Base-by-base conservation (phyloP, 2,329 filamentous ascomycete genomes). In the Stagonosporopsis rhizophila region DNA sequence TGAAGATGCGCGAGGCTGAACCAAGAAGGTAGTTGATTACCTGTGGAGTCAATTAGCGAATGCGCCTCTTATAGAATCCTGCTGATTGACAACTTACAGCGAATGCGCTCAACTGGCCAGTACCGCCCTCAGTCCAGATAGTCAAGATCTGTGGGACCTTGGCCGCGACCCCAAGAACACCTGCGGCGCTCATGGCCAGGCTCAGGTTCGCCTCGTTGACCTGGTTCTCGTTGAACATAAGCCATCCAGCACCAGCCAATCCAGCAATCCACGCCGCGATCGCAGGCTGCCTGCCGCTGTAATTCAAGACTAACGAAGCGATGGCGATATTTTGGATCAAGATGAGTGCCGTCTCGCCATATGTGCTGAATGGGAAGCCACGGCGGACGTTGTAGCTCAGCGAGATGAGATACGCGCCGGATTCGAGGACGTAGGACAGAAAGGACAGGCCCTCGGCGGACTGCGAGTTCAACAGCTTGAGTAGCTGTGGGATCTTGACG, bases 21-120 rank as follows among this genome's bases (percentile, higher is more conserved):
- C 96, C 95, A 67, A 88, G 83, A 70, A 99, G 91, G 79, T 96
- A 99, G 83, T 97, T 98, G 85, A 99, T 96, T 67, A 99, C 92
- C 93, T 97, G 69, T 44, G 20, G 11, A 30, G 5, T 37, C 19
- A 25, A 47, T 50, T 49, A 53, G 50, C 34, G 15, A 23, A 6
- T 32, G 44, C 14, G 11, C 7, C 3, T 17, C 4, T 20, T 2
- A 27, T 6, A 2, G 23, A n/a, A n/a, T 2, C 19, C 20, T 38
- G 9, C 20, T 23, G 11, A 4, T 28, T 15, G 7, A n/a, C 41
- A 22, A 65, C 90, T 79, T 84, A 96, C 95, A 56, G 95, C 91
- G 77, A 98, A 98, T 47, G 95, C 94, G 73, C 92, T 97, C 75
- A 99, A 83, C 82, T 99, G 95, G 22, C 96, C 95, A 5, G 95